Evolutionary conservation across 176 grass and related monocot species (phyloP).

Genomic region (sorghum (Sorghum bicolor)): DNA sequence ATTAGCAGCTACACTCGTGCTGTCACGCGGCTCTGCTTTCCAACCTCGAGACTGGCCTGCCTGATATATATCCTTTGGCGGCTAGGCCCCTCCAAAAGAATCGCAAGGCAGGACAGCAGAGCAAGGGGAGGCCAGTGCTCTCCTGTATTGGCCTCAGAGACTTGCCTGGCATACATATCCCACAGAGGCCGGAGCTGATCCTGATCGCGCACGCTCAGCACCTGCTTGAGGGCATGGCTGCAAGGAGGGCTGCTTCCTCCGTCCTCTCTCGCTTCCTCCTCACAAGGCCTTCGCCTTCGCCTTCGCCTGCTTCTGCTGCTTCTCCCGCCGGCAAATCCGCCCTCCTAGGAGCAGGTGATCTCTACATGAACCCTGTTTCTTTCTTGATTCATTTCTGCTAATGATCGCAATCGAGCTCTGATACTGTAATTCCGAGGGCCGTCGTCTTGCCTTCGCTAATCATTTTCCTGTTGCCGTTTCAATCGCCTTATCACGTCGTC

Average conservation of each 20-base stretch:
- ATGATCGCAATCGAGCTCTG: neutral
- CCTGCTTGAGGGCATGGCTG: slow-evolving; percentile 45
- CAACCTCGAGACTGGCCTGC: neutral
- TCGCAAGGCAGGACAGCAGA: neutral
- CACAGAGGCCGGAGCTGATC: neutral
- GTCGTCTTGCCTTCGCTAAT: neutral
- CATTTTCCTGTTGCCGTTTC: neutral
- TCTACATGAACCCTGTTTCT: neutral
- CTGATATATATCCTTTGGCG: neutral
- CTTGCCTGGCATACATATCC: neutral
- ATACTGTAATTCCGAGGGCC: neutral
- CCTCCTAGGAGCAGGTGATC: slow-evolving; percentile 44
- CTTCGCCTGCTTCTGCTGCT: neutral
- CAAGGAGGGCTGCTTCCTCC: slow-evolving; percentile 56
- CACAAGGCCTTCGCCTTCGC: neutral
- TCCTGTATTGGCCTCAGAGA: neutral
- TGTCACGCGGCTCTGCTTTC: neutral
- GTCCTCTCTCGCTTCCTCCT: slow-evolving; percentile 42
- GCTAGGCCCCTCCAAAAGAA: slow-evolving; percentile 17
- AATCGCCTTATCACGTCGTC: neutral
- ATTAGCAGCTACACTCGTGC: neutral
- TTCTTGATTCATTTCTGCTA: neutral
- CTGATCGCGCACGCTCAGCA: neutral
- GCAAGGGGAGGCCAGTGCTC: neutral
- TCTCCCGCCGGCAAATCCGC: neutral